Percentiles rank a stretch among this genome's conserved stretches.
These are phyloP conservation scores for Bipolaris victoriae DNA, from an alignment of 2,329 filamentous ascomycete genomes.

Conservation along the genomic window DNA sequence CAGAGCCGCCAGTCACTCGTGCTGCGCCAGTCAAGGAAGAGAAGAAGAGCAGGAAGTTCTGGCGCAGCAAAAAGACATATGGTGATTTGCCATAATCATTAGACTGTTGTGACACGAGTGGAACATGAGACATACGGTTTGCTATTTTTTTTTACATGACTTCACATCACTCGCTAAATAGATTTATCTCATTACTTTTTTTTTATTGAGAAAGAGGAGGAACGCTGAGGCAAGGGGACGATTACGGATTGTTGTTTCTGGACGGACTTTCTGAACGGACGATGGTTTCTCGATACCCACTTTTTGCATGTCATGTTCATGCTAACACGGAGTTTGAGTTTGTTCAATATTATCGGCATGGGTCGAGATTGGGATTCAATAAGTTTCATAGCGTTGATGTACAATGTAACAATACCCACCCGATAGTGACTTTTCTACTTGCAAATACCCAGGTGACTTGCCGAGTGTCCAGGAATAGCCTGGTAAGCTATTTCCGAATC, in stretches of 20 bases:
- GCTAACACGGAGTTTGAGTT: not conserved
- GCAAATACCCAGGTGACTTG: no score
- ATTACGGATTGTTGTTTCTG: not conserved
- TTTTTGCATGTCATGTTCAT: not conserved
- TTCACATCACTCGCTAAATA: not conserved
- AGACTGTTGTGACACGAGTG: not conserved
- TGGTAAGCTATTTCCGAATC: not conserved
- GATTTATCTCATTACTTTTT: not conserved
- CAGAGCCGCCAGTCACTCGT: slow-evolving; percentile 26
- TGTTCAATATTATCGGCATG: not conserved
- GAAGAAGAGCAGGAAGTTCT: slow-evolving; percentile 44
- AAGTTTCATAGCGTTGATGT: not conserved
- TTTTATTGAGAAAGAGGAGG: not conserved
- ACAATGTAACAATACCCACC: no score
- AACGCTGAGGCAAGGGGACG: not conserved
- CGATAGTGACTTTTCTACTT: no score
- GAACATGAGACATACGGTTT: not conserved
- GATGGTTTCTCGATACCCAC: slow-evolving; percentile 4
- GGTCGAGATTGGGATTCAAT: not conserved
- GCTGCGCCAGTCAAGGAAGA: slow-evolving; percentile 29
- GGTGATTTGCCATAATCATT: slow-evolving; percentile 22
- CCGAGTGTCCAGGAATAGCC: not conserved
- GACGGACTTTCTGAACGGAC: not conserved
- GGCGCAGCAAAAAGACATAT: slow-evolving; percentile 41
- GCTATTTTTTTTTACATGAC: not conserved